These are phyloP conservation scores for Neurospora sp. DNA, from an alignment of 495 filamentous ascomycete species.

Conservation along the genomic window DNA sequence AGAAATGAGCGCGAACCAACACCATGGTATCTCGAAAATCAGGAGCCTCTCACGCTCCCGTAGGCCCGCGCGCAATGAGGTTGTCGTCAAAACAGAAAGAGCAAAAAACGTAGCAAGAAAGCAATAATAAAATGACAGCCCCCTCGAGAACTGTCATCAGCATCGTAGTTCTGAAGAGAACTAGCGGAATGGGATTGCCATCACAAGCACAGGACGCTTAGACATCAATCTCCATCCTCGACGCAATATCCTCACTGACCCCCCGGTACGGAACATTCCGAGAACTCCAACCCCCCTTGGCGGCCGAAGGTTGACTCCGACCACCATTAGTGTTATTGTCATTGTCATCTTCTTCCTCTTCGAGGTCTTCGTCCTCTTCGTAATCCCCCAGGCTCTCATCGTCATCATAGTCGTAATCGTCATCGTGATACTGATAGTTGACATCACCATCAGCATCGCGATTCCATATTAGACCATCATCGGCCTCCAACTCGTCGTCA, in stretches of 20 bases:
- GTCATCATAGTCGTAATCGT: conserved; percentile 33
- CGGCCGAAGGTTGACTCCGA: neutral
- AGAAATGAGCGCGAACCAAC: conserved; percentile 1
- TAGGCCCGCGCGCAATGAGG: neutral
- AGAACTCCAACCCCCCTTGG: neutral
- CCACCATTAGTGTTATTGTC: conserved; percentile 27
- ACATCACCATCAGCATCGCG: conserved; percentile 42
- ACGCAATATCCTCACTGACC: conserved; percentile 64
- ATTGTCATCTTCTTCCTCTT: conserved; percentile 25
- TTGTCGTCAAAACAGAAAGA: neutral
- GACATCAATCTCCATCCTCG: conserved; percentile 54
- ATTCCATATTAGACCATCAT: conserved; percentile 36
- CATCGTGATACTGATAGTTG: conserved; percentile 43
- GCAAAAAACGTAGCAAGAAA: neutral
- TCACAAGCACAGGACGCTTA: neutral
- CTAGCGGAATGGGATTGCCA: neutral
- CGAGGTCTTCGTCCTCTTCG: conserved; percentile 44
- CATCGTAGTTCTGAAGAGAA: neutral
- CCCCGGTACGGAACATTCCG: conserved; percentile 41
- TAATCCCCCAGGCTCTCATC: conserved; percentile 40
- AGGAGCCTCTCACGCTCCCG: neutral
- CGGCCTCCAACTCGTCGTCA: conserved; percentile 35
- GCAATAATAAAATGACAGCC: neutral
- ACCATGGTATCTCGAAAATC: neutral
- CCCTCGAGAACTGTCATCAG: neutral